Percentiles rank a stretch among this genome's conserved stretches.
These are phyloP conservation scores for Malassezia yamatoensis DNA, from an alignment of 1,284 basidiomycete genomes.

Conservation along the genomic window DNA sequence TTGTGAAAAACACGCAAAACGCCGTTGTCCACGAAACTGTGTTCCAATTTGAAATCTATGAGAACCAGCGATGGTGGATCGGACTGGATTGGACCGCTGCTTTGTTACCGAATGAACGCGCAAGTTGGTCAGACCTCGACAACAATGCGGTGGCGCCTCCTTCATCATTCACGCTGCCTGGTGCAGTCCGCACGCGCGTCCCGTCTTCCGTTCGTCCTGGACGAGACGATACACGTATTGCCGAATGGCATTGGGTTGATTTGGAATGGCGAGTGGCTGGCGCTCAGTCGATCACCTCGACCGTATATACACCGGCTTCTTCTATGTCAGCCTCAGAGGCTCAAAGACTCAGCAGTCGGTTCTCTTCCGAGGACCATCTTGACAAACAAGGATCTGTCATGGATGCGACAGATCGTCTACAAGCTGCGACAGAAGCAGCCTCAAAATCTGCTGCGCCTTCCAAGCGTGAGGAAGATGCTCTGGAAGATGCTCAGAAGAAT, in stretches of 20 bases:
- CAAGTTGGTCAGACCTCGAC: constrained; percentile 60
- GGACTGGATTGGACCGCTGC: constrained; percentile 76
- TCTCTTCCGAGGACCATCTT: neutral
- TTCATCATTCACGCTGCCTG: constrained; percentile 55
- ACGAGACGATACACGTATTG: constrained; percentile 37
- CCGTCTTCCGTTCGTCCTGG: constrained; percentile 30
- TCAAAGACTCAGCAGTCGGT: constrained; percentile 7
- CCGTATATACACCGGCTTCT: constrained; percentile 7
- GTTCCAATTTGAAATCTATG: constrained; percentile 56
- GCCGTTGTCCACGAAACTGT: constrained; percentile 20
- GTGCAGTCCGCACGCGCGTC: constrained; percentile 35
- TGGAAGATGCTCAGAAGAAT: neutral
- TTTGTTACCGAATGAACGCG: constrained; percentile 75
- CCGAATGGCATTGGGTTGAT: constrained; percentile 50
- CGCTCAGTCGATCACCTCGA: constrained; percentile 18
- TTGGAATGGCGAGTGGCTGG: constrained; percentile 49
- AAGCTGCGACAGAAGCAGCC: neutral
- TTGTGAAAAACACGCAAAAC: constrained; percentile 3
- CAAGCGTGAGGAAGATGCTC: neutral
- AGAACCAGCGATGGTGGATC: constrained; percentile 83
- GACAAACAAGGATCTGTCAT: neutral
- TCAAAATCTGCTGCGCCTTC: neutral
- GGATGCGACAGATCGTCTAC: constrained; percentile 5
- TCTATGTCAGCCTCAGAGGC: constrained; percentile 7
- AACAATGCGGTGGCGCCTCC: constrained; percentile 50